Percentiles rank a stretch among this genome's conserved stretches.
phyloP scores from a whole-genome alignment of 768 basidiomycete genomes.

The Imleria badia region DNA sequence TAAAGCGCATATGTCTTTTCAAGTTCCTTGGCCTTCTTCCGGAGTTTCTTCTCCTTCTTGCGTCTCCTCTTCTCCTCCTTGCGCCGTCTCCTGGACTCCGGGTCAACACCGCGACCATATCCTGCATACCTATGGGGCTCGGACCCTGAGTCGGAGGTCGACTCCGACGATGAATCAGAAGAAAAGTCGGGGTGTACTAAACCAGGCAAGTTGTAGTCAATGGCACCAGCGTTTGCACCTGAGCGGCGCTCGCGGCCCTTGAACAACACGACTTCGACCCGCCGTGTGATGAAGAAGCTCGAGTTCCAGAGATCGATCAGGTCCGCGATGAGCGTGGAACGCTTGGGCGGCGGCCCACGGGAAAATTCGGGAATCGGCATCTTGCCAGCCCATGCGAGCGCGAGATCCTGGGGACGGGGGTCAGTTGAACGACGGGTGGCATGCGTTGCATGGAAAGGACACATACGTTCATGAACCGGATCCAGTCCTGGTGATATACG shows the following conservation, averaged over 20 bases:
- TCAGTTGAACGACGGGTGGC: background rate
- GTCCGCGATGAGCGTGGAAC: constrained; percentile 62
- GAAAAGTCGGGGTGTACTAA: constrained; percentile 44
- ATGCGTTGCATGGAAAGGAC: background rate
- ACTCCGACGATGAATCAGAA: constrained; percentile 39
- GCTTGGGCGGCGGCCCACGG: constrained; percentile 51
- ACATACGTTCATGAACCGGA: constrained; percentile 70
- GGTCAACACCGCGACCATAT: constrained; percentile 48
- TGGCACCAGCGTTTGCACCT: constrained; percentile 53
- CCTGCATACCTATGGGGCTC: constrained; percentile 42
- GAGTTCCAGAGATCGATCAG: constrained; percentile 79
- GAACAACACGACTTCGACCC: constrained; percentile 79
- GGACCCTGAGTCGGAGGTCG: constrained; percentile 43
- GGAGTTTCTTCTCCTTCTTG: constrained; percentile 62
- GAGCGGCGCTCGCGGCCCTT: constrained; percentile 76
- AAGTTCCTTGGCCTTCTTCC: constrained; percentile 55
- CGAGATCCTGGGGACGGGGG: constrained; percentile 53
- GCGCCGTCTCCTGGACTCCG: constrained; percentile 52
- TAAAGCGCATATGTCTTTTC: constrained; percentile 67
- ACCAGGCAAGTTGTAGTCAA: constrained; percentile 55
- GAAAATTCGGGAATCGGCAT: constrained; percentile 60
- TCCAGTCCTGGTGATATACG: constrained; percentile 78
- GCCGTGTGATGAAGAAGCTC: constrained; percentile 71
- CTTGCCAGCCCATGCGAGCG: constrained; percentile 73
- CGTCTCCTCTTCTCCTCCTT: constrained; percentile 61